phyloP scores from a whole-genome alignment of 805 yeast species.

The Zygotorulaspora florentina region DNA sequence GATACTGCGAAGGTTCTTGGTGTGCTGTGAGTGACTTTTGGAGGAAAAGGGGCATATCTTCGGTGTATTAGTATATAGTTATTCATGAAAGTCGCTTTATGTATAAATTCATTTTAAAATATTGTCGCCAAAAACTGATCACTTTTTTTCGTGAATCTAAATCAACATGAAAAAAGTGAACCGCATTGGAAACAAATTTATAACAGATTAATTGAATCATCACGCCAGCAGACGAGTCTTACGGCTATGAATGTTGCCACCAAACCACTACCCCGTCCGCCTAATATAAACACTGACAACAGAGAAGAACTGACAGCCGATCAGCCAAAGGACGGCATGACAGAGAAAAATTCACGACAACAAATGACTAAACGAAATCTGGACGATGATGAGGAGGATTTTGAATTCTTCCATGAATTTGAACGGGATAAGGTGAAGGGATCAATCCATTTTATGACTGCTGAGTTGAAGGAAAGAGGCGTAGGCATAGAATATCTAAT shows the following conservation, averaged over 20 bases:
- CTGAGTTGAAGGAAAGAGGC: slow-evolving; percentile 66
- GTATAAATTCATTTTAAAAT: no score
- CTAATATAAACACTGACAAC: background rate
- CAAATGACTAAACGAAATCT: background rate
- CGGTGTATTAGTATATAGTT: slow-evolving; percentile 15
- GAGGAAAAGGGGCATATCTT: slow-evolving; percentile 67
- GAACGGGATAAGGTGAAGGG: slow-evolving; percentile 63
- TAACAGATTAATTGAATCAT: background rate
- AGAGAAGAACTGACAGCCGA: slow-evolving; percentile 2
- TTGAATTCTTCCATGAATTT: slow-evolving; percentile 44
- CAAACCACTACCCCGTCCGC: slow-evolving; percentile 12
- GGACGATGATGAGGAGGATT: slow-evolving; percentile 29
- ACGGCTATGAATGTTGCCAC: slow-evolving; percentile 8
- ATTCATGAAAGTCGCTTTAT: background rate
- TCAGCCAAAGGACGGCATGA: background rate
- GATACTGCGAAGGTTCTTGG: slow-evolving; percentile 40
- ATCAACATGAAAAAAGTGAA: background rate
- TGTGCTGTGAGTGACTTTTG: slow-evolving; percentile 86
- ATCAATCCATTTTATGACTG: slow-evolving; percentile 65
- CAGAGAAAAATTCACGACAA: background rate
- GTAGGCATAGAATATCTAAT: slow-evolving; percentile 68
- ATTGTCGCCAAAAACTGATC: no score
- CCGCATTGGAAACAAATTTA: no score
- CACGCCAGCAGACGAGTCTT: background rate
- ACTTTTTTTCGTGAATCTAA: background rate